Percentiles rank a stretch among this genome's conserved stretches.
These are phyloP conservation scores for Haplosporangium sp. DNA, from an alignment of 371 early-diverging fungal genomes.

Conservation along the genomic window DNA sequence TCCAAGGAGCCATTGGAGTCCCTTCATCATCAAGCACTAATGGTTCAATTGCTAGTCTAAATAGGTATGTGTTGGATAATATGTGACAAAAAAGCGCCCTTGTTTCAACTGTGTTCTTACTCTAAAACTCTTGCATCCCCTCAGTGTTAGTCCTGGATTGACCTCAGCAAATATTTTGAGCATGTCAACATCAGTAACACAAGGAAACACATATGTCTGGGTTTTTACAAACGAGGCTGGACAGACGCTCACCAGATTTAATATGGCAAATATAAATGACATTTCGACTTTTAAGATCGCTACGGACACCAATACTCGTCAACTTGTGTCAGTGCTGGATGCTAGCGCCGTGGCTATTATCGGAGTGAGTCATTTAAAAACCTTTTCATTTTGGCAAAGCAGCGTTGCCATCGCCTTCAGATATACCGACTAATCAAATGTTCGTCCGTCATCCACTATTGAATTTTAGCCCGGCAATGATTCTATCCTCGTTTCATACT, in stretches of 20 bases:
- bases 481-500: neutral
- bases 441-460: neutral
- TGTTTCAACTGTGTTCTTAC: too few relatives aligned
- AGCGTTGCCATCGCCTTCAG: neutral
- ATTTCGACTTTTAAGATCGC: neutral
- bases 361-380: neutral
- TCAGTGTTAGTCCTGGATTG: neutral
- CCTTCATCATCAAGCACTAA: too few relatives aligned
- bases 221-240: neutral
- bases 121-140: too few relatives aligned
- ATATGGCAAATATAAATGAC: neutral
- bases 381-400: neutral
- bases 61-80: neutral
- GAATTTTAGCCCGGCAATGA: neutral
- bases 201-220: neutral
- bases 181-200: neutral
- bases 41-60: neutral
- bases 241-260: neutral
- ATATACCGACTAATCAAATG: neutral
- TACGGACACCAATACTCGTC: neutral
- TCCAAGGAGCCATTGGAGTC: neutral
- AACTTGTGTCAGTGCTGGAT: neutral
- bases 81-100: too few relatives aligned
- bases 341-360: neutral
- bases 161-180: neutral